These are phyloP conservation scores for Pseudozyma pruni DNA, from an alignment of 1,284 basidiomycete species.

Conservation along the genomic window DNA sequence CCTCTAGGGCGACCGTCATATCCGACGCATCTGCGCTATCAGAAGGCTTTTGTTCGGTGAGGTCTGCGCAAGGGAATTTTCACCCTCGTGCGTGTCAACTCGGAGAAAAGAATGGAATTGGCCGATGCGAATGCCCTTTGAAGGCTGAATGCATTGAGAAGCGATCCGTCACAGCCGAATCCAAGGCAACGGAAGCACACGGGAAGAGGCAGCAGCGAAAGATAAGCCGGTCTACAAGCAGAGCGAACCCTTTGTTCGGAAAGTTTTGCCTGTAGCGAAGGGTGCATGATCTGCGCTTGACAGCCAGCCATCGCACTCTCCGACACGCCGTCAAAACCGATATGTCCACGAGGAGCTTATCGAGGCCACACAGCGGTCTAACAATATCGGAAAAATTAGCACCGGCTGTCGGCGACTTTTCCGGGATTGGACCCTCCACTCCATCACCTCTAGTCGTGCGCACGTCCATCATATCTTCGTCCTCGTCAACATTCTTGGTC, in stretches of 20 bases:
- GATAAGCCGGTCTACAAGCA: too few species aligned
- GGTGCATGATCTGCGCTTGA: background rate
- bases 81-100: background rate
- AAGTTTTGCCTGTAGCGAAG: slow-evolving; percentile 1
- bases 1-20: slow-evolving; percentile 17
- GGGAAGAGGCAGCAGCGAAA: background rate
- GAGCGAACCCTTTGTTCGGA: too few species aligned
- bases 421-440: slow-evolving; percentile 10
- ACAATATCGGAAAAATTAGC: background rate
- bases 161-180: slow-evolving; percentile 14
- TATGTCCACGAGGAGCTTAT: background rate
- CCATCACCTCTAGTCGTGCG: background rate
- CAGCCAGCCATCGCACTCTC: background rate
- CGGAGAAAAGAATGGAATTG: slow-evolving; percentile 21
- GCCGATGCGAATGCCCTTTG: background rate
- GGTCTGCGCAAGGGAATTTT: background rate
- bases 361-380: background rate
- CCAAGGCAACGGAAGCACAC: background rate
- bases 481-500: background rate
- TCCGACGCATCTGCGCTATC: slow-evolving; percentile 17
- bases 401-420: background rate
- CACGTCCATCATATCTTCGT: slow-evolving; percentile 2
- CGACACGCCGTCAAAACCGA: slow-evolving; percentile 32
- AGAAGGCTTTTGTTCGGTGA: background rate
- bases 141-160: too few species aligned